Evolutionary conservation across 2,329 filamentous ascomycete genomes (phyloP).

Genomic region (Zarea fungicola): DNA sequence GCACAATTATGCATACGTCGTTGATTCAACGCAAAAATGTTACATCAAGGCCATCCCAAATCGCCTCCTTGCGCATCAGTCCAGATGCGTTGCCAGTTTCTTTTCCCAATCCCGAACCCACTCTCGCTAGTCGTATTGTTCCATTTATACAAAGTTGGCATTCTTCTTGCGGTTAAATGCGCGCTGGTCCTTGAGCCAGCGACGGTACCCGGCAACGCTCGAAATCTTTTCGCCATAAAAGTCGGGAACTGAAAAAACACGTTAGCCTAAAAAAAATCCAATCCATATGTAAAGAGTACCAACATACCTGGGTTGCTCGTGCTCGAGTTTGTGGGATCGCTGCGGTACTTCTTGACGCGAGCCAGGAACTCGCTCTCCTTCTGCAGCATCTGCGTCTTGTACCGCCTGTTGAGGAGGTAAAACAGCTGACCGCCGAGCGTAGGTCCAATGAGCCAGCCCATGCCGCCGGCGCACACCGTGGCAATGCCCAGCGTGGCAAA

Average conservation of each 20-base stretch:
- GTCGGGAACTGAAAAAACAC: constrained; percentile 63
- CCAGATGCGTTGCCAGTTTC: constrained; percentile 8
- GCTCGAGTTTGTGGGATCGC: constrained; percentile 84
- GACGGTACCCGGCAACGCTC: constrained; percentile 82
- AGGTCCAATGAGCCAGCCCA: constrained; percentile 85
- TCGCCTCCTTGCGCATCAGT: constrained; percentile 13
- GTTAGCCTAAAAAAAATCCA: constrained; percentile 17
- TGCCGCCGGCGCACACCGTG: constrained; percentile 68
- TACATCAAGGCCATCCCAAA: constrained; percentile 7
- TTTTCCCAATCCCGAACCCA: constrained; percentile 9
- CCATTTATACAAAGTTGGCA: constrained; percentile 52
- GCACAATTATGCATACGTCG: constrained; percentile 18
- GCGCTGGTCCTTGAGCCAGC: constrained; percentile 96
- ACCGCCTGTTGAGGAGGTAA: constrained; percentile 66
- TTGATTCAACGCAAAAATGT: constrained; percentile 9
- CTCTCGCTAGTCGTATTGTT: too few relatives aligned
- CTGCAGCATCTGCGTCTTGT: constrained; percentile 67
- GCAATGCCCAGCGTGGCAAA: constrained; percentile 79
- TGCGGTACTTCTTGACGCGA: constrained; percentile 84
- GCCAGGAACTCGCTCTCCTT: constrained; percentile 95
- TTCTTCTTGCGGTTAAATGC: constrained; percentile 96
- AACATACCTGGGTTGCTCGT: constrained; percentile 72
- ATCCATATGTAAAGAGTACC: not conserved
- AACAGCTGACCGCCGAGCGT: constrained; percentile 76
- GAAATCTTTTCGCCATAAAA: constrained; percentile 99